phyloP scores from a whole-genome alignment of 2,329 filamentous ascomycete species.

The Parastagonospora avenae region DNA sequence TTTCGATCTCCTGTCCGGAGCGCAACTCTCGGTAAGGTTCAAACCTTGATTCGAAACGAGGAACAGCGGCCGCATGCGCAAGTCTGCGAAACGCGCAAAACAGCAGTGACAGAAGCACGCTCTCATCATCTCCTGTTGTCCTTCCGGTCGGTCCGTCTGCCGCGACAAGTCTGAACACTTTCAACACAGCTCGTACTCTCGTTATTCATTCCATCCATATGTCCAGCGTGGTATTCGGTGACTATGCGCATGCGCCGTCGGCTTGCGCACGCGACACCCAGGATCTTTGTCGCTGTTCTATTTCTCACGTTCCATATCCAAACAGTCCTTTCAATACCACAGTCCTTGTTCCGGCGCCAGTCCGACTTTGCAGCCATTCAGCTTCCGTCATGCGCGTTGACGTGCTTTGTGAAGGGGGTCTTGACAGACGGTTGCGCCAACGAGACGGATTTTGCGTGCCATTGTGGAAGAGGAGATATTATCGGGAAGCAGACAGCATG shows the following conservation, averaged over 20 bases:
- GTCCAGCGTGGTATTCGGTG: too few relatives aligned
- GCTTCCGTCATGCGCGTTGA: constrained; percentile 23
- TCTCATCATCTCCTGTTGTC: too few relatives aligned
- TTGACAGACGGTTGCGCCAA: constrained; percentile 19
- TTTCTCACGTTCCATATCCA: constrained; percentile 1
- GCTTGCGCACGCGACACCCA: not conserved
- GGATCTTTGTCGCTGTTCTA: constrained; percentile 3
- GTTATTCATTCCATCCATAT: too few relatives aligned
- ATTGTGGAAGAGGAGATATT: constrained; percentile 16
- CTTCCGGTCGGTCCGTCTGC: too few relatives aligned
- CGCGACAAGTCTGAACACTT: too few relatives aligned
- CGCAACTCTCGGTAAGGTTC: too few relatives aligned
- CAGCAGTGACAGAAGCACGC: too few relatives aligned
- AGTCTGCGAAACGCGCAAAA: too few relatives aligned
- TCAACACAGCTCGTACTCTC: too few relatives aligned
- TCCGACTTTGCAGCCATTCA: constrained; percentile 6
- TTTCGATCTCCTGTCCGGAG: too few relatives aligned
- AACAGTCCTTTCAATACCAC: constrained; percentile 5
- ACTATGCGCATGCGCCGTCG: not conserved
- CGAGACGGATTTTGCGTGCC: constrained; percentile 27
- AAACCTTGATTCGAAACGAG: too few relatives aligned
- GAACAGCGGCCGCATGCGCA: too few relatives aligned
- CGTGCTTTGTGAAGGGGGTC: constrained; percentile 22
- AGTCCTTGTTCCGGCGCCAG: constrained; percentile 5
- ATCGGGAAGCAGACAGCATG: constrained; percentile 13